phyloP scores from a whole-genome alignment of 768 basidiomycete species.

The Guyanaporus albipodus region DNA sequence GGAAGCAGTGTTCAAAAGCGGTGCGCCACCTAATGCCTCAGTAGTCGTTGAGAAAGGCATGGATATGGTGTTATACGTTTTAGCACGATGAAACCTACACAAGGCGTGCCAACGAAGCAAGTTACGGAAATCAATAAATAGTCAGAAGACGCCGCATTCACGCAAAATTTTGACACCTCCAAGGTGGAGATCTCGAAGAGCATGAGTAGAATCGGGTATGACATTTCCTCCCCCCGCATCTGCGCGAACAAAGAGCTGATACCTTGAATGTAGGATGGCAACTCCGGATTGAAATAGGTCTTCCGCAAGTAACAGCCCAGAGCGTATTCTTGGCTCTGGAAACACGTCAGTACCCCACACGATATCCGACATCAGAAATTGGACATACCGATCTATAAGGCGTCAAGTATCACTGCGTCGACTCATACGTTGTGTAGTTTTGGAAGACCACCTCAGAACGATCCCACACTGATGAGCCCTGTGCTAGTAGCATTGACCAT shows the following conservation, averaged over 20 bases:
- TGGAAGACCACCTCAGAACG: slow-evolving; percentile 58
- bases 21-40: too few species aligned
- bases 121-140: too few species aligned
- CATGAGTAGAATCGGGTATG: slow-evolving; percentile 80
- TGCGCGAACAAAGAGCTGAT: slow-evolving; percentile 71
- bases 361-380: slow-evolving; percentile 10
- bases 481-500: slow-evolving; percentile 27
- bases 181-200: slow-evolving; percentile 83
- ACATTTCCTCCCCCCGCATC: slow-evolving; percentile 78
- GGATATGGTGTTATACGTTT: too few species aligned
- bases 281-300: slow-evolving; percentile 59
- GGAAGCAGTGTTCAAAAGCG: too few species aligned
- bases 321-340: slow-evolving; percentile 49
- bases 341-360: neutral
- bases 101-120: too few species aligned
- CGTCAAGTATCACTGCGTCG: slow-evolving; percentile 60
- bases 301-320: slow-evolving; percentile 58
- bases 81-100: too few species aligned
- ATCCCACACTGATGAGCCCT: slow-evolving; percentile 68
- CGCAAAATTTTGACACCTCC: too few species aligned
- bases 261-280: slow-evolving; percentile 63
- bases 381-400: slow-evolving; percentile 65
- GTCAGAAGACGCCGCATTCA: too few species aligned
- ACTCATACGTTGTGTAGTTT: slow-evolving; percentile 66
- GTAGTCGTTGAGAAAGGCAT: too few species aligned